Percentiles rank a stretch among this genome's conserved stretches.
Evolutionary conservation across 2,329 filamentous ascomycete species (phyloP).

Genomic region (Colletotrichum horii): DNA sequence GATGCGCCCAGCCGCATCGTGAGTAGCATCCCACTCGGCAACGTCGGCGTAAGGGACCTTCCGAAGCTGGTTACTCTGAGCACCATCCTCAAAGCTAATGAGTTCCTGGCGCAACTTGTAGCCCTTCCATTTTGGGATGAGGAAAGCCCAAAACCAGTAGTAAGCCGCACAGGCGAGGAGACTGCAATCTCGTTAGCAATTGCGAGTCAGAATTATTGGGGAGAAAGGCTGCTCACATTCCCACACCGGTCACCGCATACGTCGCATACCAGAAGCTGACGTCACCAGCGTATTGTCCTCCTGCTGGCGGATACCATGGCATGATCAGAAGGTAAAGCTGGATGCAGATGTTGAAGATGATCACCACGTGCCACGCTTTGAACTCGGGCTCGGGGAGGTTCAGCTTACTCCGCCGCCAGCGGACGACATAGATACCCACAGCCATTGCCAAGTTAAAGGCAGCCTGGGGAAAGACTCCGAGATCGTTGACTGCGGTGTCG

Average conservation of each 20-base stretch:
- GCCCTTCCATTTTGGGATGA: conserved; percentile 54
- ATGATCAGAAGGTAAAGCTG: conserved; percentile 69
- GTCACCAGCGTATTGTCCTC: conserved; percentile 64
- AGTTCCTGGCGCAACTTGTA: conserved; percentile 63
- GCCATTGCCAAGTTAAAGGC: conserved; percentile 64
- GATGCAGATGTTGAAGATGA: conserved; percentile 65
- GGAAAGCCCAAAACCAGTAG: conserved; percentile 62
- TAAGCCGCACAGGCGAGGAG: conserved; percentile 59
- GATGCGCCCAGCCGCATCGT: conserved; percentile 51
- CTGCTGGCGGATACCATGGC: conserved; percentile 73
- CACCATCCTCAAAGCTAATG: conserved; percentile 36
- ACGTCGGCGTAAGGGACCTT: conserved; percentile 57
- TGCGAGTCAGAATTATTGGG: not conserved
- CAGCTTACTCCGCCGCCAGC: conserved; percentile 56
- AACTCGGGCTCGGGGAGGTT: conserved; percentile 57
- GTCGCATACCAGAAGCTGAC: conserved; percentile 79
- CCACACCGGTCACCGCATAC: conserved; percentile 69
- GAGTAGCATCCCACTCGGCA: conserved; percentile 60
- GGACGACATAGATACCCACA: conserved; percentile 62
- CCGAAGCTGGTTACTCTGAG: conserved; percentile 51
- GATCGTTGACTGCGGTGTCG: conserved; percentile 17
- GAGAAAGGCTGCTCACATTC: conserved; percentile 51
- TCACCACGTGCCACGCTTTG: conserved; percentile 60
- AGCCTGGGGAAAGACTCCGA: conserved; percentile 62
- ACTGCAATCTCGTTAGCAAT: conserved; percentile 31